Conservation (phyloP, 257 asterid genomes). For the Solanum megistacrolobum region DNA sequence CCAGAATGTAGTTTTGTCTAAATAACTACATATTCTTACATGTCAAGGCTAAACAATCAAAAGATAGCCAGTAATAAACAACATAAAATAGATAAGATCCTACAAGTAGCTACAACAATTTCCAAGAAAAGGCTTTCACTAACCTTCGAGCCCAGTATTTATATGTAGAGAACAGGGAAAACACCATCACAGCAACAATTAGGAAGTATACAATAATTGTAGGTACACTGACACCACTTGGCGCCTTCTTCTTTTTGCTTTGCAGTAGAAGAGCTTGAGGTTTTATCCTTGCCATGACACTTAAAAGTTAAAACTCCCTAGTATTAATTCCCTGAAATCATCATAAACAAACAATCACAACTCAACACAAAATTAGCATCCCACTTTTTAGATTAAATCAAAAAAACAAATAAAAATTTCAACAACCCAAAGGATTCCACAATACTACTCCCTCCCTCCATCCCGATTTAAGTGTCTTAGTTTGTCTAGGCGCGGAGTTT, state of each 20-base stretch:
- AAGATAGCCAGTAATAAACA: neutral
- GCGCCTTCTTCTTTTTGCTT: conserved; percentile 45
- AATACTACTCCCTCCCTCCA: neutral
- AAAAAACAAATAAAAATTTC: neutral
- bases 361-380: neutral
- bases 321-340: conserved; percentile 4
- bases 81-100: neutral
- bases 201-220: conserved; percentile 20
- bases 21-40: neutral
- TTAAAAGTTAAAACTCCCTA: neutral
- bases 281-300: conserved; percentile 39
- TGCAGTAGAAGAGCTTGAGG: conserved; percentile 47
- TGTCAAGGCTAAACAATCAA: neutral
- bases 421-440: neutral
- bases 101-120: neutral
- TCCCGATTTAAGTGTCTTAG: neutral
- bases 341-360: conserved; percentile 9
- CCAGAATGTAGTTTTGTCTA: neutral
- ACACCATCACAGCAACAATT: conserved; percentile 20
- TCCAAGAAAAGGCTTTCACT: neutral
- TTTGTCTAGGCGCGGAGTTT: neutral
- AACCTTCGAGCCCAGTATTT: conserved; percentile 33
- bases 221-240: conserved; percentile 20
- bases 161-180: conserved; percentile 34
- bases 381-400: neutral